Evolutionary conservation across 2,329 filamentous ascomycete genomes (phyloP).

Genomic region (Berkeleyomyces basicola): DNA sequence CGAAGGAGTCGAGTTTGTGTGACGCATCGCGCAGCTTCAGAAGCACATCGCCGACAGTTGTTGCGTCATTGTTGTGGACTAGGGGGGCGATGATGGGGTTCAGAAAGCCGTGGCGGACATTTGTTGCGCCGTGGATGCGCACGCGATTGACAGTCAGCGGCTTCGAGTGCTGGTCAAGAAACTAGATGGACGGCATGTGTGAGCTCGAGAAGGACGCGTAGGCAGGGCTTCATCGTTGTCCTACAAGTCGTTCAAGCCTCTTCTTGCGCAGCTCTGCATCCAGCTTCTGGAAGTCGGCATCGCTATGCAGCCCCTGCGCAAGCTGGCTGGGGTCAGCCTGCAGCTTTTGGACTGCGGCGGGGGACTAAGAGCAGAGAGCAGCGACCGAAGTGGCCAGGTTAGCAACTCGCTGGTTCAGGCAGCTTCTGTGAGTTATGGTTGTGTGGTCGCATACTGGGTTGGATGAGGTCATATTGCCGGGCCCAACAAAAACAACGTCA

Average conservation of each 20-base stretch:
- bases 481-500: neutral
- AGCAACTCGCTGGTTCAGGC: neutral
- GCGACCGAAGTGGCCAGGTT: neutral
- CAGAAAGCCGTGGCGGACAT: constrained; percentile 74
- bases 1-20: constrained; percentile 57
- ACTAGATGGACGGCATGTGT: constrained; percentile 27
- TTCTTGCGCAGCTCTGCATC: constrained; percentile 13
- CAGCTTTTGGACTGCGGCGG: constrained; percentile 7
- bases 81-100: constrained; percentile 66
- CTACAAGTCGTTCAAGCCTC: constrained; percentile 13
- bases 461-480: neutral
- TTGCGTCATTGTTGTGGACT: constrained; percentile 40
- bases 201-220: neutral
- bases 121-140: constrained; percentile 55
- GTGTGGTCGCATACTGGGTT: neutral
- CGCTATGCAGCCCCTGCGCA: constrained; percentile 12
- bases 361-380: neutral
- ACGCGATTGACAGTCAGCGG: constrained; percentile 61
- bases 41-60: constrained; percentile 67
- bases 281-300: constrained; percentile 14
- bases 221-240: neutral
- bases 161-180: constrained; percentile 67
- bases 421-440: neutral
- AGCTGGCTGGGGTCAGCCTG: constrained; percentile 12
- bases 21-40: constrained; percentile 52